A percentile compares a stretch with the other conserved stretches of the same genome.
Evolutionary conservation across 805 yeast genomes (phyloP).

Genomic region (Priceomyces medius): DNA sequence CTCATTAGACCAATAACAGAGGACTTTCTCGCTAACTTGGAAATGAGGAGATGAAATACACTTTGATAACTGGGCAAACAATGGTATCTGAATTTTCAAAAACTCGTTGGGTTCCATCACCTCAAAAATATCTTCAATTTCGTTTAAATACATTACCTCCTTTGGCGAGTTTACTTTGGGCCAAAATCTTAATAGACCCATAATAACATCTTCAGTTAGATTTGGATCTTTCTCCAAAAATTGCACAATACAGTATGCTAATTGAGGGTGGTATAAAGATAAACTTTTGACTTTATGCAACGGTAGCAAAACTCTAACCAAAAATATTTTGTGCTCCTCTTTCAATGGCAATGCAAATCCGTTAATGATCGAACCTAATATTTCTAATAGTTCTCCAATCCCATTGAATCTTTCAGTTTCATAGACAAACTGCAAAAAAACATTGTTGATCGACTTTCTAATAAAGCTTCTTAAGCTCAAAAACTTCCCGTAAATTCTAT

Average conservation of each 20-base stretch:
- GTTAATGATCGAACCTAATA: conserved; percentile 92
- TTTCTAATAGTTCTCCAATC: conserved; percentile 89
- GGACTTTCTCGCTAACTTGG: conserved; percentile 94
- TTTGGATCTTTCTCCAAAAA: conserved; percentile 91
- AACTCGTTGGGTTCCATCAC: conserved; percentile 94
- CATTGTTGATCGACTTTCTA: conserved; percentile 86
- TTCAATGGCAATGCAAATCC: conserved; percentile 97
- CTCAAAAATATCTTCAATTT: conserved; percentile 94
- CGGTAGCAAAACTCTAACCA: conserved; percentile 84
- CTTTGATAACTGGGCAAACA: conserved; percentile 89
- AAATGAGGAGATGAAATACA: conserved; percentile 95
- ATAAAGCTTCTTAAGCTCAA: conserved; percentile 85
- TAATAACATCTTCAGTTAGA: conserved; percentile 92
- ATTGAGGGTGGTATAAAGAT: conserved; percentile 91
- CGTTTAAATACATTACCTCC: conserved; percentile 93
- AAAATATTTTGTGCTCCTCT: conserved; percentile 92
- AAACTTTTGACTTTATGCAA: conserved; percentile 88
- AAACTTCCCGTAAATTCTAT: conserved; percentile 94
- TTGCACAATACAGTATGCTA: conserved; percentile 95
- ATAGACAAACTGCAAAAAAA: conserved; percentile 87
- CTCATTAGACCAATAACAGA: conserved; percentile 93
- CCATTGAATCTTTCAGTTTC: conserved; percentile 97
- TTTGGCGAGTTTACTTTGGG: conserved; percentile 94
- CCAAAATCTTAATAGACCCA: conserved; percentile 93
- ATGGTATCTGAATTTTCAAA: conserved; percentile 84